A percentile compares a stretch with the other conserved stretches of the same genome.
Conservation (phyloP, 2,329 filamentous ascomycete genomes). For the Cercospora nicotianae region DNA sequence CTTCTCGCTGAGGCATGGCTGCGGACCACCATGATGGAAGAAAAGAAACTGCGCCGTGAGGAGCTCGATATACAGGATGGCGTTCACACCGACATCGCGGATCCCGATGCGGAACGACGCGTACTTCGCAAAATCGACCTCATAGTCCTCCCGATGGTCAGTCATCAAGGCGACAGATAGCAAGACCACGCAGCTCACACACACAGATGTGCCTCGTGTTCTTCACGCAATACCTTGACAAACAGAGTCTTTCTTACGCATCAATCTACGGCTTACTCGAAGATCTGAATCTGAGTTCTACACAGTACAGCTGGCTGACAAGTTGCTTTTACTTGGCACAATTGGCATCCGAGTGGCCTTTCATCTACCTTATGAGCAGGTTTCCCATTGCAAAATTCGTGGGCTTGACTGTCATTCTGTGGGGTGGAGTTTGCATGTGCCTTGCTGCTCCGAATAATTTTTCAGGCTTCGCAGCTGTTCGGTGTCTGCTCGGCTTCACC, state of each 20-base stretch:
- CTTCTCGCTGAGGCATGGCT: neutral
- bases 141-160: constrained; percentile 25
- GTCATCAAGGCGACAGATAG: neutral
- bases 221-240: constrained; percentile 46
- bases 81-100: neutral
- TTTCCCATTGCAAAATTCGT: constrained; percentile 54
- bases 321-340: constrained; percentile 49
- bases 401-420: constrained; percentile 47
- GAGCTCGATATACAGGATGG: neutral
- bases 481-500: constrained; percentile 44
- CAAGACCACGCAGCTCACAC: neutral
- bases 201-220: constrained; percentile 34
- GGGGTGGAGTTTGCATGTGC: constrained; percentile 49
- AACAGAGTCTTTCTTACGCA: constrained; percentile 54
- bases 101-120: constrained; percentile 14
- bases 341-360: constrained; percentile 50
- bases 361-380: constrained; percentile 54
- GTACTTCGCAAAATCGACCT: constrained; percentile 26
- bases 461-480: constrained; percentile 33
- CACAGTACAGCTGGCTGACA: constrained; percentile 53
- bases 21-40: neutral
- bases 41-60: constrained; percentile 8
- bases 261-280: constrained; percentile 50
- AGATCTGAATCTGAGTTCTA: constrained; percentile 48
- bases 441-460: constrained; percentile 47